phyloP scores from a whole-genome alignment of 2,329 filamentous ascomycete species.

The Fusarium sacchari region DNA sequence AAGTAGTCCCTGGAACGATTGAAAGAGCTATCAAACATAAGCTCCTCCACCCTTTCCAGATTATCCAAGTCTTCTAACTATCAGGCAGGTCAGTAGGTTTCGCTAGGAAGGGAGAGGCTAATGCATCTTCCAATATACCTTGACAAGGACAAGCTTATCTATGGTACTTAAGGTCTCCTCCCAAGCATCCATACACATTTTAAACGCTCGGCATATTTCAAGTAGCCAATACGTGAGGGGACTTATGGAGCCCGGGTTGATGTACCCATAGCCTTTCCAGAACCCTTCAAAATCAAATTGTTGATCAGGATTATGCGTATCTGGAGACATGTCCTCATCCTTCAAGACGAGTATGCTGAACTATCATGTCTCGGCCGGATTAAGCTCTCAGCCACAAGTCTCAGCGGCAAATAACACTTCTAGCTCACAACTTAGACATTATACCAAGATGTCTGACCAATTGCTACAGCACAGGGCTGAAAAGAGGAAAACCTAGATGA shows the following conservation, averaged over 20 bases:
- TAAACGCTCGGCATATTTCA: background rate
- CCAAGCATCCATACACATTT: background rate
- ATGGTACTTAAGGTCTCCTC: accelerated
- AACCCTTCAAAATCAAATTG: accelerated
- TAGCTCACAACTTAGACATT: too few relatives aligned
- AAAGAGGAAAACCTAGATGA: too few relatives aligned
- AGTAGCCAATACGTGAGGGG: accelerated
- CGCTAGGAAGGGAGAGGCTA: too few relatives aligned
- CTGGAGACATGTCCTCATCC: background rate
- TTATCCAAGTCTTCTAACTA: background rate
- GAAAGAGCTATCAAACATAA: background rate
- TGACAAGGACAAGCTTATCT: accelerated
- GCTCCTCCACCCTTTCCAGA: accelerated
- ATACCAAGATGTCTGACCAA: too few relatives aligned
- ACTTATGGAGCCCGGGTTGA: accelerated
- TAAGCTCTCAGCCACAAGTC: too few relatives aligned
- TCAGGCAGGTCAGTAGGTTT: background rate
- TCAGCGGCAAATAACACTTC: too few relatives aligned
- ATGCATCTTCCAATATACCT: background rate
- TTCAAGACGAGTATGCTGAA: background rate
- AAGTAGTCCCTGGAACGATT: background rate
- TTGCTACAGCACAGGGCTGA: too few relatives aligned
- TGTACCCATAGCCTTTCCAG: background rate
- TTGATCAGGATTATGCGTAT: too few relatives aligned
- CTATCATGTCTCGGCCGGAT: too few relatives aligned